Base-by-base conservation (phyloP, 1,284 basidiomycete species). In the Schizophyllum commune region DNA sequence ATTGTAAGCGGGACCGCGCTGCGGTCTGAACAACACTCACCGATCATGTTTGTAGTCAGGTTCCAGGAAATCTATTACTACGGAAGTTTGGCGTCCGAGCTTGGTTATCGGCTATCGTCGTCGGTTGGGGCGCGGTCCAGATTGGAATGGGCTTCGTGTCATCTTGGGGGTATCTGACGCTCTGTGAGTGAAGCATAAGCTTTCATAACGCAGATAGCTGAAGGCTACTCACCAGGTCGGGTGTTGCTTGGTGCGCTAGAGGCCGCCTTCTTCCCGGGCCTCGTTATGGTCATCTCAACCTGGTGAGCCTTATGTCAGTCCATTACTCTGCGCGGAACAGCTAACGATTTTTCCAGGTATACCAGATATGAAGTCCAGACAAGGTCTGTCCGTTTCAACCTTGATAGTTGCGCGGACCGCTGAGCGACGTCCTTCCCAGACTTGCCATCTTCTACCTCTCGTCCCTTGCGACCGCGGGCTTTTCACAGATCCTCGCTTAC, bases 281-380 rank as follows among this genome's bases (percentile, higher is more conserved):
- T 79, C 60, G 72, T 79, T 22, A 79, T 76, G 64, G 71, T 79
- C 33, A 77, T 80, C 59, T 75, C 76, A 22, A 78, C 78, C 11
- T 81, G 79, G 79, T 79, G 61, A 19, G 71, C 62, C n/a, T 13
- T 27, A 20, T 6, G 21, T 20, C 5, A 5, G 32, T 56, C 22
- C 52, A 53, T 57, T 34, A 47, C 2, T 47, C 2, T 3, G 13
- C 2, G 39, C 17, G 39, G 19, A 20, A 32, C 58, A 32, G 21
- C 7, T 61, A 32, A 56, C 22, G 15, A 27, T 27, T 13, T 63
- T 32, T 21, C 32, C 17, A 79, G 78, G 79, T 81, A 81, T 68
- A 76, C 68, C n/a, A 75, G 77, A 33, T 73, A 78, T 60, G 77
- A 80, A 71, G 75, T 78, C 15, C 79, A 80, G 63, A 77, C 73